phyloP scores from a whole-genome alignment of 2,329 filamentous ascomycete species.

The Fusarium foetens region DNA sequence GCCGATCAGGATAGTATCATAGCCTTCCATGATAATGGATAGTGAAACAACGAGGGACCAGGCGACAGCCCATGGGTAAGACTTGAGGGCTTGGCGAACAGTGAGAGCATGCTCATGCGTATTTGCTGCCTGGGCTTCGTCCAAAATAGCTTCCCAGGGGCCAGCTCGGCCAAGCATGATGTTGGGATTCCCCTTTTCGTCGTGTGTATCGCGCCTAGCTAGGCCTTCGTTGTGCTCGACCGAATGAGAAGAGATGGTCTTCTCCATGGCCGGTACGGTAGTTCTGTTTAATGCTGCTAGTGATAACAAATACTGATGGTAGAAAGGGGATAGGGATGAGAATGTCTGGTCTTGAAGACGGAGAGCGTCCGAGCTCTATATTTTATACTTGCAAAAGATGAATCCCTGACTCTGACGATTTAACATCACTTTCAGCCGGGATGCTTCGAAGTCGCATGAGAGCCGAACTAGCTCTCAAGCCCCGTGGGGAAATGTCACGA shows the following conservation, averaged over 20 bases:
- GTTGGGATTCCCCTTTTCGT: rapidly evolving
- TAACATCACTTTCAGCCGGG: rapidly evolving
- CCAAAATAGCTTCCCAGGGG: background rate
- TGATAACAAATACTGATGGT: background rate
- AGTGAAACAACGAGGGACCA: background rate
- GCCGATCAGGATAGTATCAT: background rate
- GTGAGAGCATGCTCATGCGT: background rate
- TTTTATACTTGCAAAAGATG: background rate
- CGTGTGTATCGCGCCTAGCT: background rate
- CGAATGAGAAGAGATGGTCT: background rate
- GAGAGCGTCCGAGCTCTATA: background rate
- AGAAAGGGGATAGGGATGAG: rapidly evolving
- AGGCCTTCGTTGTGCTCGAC: background rate
- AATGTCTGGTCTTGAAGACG: background rate
- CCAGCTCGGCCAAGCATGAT: rapidly evolving
- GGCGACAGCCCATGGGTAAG: background rate
- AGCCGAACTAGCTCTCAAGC: background rate
- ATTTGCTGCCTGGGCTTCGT: background rate
- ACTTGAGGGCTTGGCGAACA: background rate
- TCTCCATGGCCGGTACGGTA: background rate
- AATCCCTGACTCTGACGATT: rapidly evolving
- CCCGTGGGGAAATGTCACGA: background rate
- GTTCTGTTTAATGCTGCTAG: rapidly evolving
- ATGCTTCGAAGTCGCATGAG: background rate
- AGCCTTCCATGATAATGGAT: background rate